Evolutionary conservation across 306 rosid species (phyloP), one percentile per base, ranked within the genome.

Genomic region (Lathyrus sativus): DNA sequence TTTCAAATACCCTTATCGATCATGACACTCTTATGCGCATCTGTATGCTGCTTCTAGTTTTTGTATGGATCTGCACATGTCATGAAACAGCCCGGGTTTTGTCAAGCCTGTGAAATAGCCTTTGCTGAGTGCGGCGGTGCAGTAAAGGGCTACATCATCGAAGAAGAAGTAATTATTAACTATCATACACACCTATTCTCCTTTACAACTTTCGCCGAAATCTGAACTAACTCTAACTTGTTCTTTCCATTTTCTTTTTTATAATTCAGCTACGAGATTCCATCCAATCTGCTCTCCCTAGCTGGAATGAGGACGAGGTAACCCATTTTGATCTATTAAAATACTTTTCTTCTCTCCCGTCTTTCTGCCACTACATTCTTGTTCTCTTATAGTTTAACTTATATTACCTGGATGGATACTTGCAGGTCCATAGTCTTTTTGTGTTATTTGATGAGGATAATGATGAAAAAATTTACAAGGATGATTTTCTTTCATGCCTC

Each of bases 61-160:
- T 81, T 95, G 71, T 88, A 67, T 63, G 90, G 85, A 42, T 87
- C 96, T 29, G 88, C 72, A 11, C 81, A 87, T 49, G 82, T 90
- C 68, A 65, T 81, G 87, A 85, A 74, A 76, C 96, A 50, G 71
- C 86, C 81, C 44, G 76, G 85, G 46, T 95, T 95, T 81, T 74
- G 58, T 62, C 86, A 78, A 80, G 87, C 89, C 58, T 90, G 97
- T 70, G 95, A 84, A 79, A 80, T 67, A 53, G 90, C 91, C 61
- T 84, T 85, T 76, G 54, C 83, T 10, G 82, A 83, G 80, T 87
- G 91, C 53, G 72, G 78, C 39, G 50, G 78, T 73, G 83, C 76
- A 62, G 87, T 49, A 37, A 80, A 76, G 65, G 73, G 41, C 72
- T 75, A 72, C 71, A 64, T 89, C 38, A 71, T 65, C 18, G 89